phyloP scores from a whole-genome alignment of 2,329 filamentous ascomycete genomes.

The Sporothrix sp. region DNA sequence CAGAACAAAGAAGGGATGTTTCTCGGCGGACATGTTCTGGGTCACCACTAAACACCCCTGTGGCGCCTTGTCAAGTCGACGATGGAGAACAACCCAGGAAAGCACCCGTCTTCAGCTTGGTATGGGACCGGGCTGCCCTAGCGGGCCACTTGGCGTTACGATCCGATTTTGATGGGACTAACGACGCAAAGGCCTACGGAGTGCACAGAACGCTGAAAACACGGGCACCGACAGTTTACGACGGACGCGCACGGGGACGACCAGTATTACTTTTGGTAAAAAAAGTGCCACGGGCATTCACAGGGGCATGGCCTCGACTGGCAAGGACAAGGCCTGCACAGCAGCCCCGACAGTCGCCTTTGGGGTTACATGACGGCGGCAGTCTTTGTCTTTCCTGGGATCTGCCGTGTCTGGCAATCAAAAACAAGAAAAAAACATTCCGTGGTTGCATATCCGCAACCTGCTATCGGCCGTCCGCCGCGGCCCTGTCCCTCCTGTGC shows the following conservation, averaged over 20 bases:
- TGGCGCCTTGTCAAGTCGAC: not conserved
- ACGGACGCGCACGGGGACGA: too few relatives aligned
- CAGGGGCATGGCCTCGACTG: not conserved
- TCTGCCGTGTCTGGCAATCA: not conserved
- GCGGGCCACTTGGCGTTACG: constrained; percentile 7
- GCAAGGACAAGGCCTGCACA: not conserved
- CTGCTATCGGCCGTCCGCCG: constrained; percentile 2
- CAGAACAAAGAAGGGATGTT: not conserved
- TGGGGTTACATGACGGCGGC: not conserved
- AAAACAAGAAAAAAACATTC: too few relatives aligned
- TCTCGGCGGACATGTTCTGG: not conserved
- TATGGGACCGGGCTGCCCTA: constrained; percentile 9
- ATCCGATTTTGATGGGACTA: too few relatives aligned
- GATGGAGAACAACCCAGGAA: constrained; percentile 11
- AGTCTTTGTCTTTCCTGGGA: not conserved
- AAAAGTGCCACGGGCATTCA: too few relatives aligned
- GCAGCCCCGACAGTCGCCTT: too few relatives aligned
- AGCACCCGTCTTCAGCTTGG: constrained; percentile 13
- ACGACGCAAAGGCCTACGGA: too few relatives aligned
- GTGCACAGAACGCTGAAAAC: too few relatives aligned
- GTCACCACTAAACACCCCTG: not conserved
- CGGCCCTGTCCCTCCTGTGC: not conserved
- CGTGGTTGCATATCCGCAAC: not conserved
- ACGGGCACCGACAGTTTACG: too few relatives aligned
- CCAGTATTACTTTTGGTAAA: too few relatives aligned